These are phyloP conservation scores for Acer saccharum DNA, from an alignment of 345 rosid genomes.

Conservation along the genomic window DNA sequence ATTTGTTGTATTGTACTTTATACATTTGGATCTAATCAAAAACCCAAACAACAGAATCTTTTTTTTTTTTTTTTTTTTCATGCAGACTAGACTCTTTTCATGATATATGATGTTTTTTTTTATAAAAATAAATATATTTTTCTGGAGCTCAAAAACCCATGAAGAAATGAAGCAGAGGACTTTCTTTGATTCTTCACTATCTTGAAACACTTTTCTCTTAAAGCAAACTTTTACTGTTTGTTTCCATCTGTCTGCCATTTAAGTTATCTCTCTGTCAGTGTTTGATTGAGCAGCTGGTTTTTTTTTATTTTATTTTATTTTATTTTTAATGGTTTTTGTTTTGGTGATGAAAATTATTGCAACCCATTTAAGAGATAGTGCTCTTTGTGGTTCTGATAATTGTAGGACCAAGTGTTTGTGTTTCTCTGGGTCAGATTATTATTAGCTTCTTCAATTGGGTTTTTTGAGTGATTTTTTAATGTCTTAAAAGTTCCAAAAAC, in stretches of 20 bases:
- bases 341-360: slow-evolving; percentile 3
- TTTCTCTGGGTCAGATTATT: slow-evolving; percentile 10
- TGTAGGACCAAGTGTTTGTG: slow-evolving; percentile 21
- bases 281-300: background rate
- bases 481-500: background rate
- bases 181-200: background rate
- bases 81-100: background rate
- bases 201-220: background rate
- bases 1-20: background rate
- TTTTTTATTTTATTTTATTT: background rate
- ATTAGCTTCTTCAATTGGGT: slow-evolving; percentile 1
- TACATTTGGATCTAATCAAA: slow-evolving; percentile 4
- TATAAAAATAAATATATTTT: background rate
- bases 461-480: background rate
- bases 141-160: background rate
- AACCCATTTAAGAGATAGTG: background rate
- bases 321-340: background rate
- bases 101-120: too few relatives aligned
- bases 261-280: background rate
- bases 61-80: background rate
- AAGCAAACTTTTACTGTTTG: background rate
- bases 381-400: slow-evolving; percentile 11
- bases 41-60: background rate
- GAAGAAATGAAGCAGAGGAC: background rate
- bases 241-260: background rate